Evolutionary conservation across 768 basidiomycete genomes (phyloP).

Genomic region (Mycena rosella): DNA sequence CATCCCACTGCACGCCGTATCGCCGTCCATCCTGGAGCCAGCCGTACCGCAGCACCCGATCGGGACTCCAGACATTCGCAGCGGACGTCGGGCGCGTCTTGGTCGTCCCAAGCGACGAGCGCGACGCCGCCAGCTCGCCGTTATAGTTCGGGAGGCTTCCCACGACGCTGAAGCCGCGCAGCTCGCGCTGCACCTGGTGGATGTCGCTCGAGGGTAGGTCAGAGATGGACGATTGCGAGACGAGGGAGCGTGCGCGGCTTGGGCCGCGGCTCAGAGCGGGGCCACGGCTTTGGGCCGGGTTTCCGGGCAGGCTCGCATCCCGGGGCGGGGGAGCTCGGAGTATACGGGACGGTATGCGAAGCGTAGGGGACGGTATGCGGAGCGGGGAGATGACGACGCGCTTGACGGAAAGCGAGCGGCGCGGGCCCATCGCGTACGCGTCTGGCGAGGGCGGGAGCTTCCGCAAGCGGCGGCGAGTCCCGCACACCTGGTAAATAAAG

Average conservation of each 20-base stretch:
- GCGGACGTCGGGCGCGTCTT: slow-evolving; percentile 1
- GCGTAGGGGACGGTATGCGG: too few species aligned
- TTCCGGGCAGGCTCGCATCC: neutral
- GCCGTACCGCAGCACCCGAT: too few species aligned
- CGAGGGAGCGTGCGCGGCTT: slow-evolving; percentile 1
- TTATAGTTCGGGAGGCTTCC: neutral
- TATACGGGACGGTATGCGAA: too few species aligned
- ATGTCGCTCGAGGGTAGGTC: slow-evolving; percentile 5
- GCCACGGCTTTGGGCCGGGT: too few species aligned
- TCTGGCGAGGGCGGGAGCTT: neutral
- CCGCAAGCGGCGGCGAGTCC: neutral
- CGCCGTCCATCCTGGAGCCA: neutral
- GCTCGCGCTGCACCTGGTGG: slow-evolving; percentile 8
- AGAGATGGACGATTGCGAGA: neutral
- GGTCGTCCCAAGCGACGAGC: slow-evolving; percentile 21
- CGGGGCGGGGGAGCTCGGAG: neutral
- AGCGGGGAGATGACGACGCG: slow-evolving; percentile 11
- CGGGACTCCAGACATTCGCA: neutral
- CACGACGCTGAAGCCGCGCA: slow-evolving; percentile 11
- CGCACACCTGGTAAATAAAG: neutral
- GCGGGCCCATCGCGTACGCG: neutral
- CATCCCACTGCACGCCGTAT: slow-evolving; percentile 6
- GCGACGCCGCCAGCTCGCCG: slow-evolving; percentile 1
- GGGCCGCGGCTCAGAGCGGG: slow-evolving; percentile 2
- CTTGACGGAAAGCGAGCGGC: slow-evolving; percentile 4